Evolutionary conservation across 306 rosid genomes (phyloP), one percentile per base, ranked within the genome.

Genomic region (Biancaea sappan): DNA sequence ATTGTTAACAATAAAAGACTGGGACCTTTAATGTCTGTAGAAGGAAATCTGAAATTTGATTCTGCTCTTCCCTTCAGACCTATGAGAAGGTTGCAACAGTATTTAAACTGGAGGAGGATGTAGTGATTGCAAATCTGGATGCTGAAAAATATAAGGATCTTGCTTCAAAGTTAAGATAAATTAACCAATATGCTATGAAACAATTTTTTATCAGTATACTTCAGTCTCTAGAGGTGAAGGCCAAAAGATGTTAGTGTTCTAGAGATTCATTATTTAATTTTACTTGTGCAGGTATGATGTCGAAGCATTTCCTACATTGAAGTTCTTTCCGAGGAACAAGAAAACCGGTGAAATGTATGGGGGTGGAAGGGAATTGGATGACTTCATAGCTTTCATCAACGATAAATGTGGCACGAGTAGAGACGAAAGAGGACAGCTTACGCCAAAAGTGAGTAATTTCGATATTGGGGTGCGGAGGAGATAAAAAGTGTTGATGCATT

Each of bases 21-120:
- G 18, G 62, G 44, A 9, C 14, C 12, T 84, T 78, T n/a, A 34
- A 31, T 75, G 22, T 66, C 50, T 48, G 48, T 74, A n/a, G 46
- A 69, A 44, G 65, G 68, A 66, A 21, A 63, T 58, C 22, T 76
- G 47, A 70, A 65, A 48, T 71, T 77, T 60, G 68, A 71, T 62
- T 57, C 26, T 40, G 56, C 43, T 63, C 7, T 74, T 69, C 64
- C 46, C 31, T 67, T 69, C 82, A 92, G 98, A 84, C 77, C 40
- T 95, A 90, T 71, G 93, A 92, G 84, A 90, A 87, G 86, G 93
- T 92, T 73, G 99, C 98, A 52, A 7, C 96, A 1, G 98, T 93
- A 29, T 95, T 92, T 81, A 88, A 81, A 84, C 74, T 77, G 71
- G 96, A 91, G 64, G 87, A 76, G 15, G 79, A 69, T 41, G 96